Evolutionary conservation across 2,329 filamentous ascomycete genomes (phyloP), one percentile per base, ranked within the genome.

Genomic region (Colletotrichum tofieldiae): DNA sequence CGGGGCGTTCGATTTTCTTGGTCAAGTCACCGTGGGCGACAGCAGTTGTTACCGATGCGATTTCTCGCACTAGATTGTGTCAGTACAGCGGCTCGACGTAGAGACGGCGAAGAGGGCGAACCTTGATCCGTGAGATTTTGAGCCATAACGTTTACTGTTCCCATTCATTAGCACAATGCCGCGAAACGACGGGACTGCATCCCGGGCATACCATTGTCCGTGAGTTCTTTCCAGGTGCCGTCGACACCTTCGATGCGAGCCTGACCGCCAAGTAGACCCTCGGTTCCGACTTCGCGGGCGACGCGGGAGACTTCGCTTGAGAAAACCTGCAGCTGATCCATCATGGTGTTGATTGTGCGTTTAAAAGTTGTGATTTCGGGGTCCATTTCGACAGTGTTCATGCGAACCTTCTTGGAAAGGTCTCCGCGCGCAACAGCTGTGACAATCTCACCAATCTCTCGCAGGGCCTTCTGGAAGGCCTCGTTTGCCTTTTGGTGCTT

Each of bases 401-500:
- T 97, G 78, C 96, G 91, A 75, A 98, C 96, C 84, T 98, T 97
- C 87, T 98, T 98, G 82, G 95, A 98, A 73, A 98, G 87, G 80
- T 98, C 96, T 83, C 96, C 96, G 78, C 94, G 94, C 69, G 96
- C 96, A 76, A 98, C 96, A 74, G 96, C 95, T 29, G 96, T 98
- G 78, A 98, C 94, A 77, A 99, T 98, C 80, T 96, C 96, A 77
- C 96, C 96, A 76, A 99, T 98, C 82, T 99, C 96, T 75, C 95
- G 91, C 43, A 99, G 86, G 14, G 96, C 96, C 83, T 98, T 98
- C 81, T 98, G 95, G 89, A 98, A 99, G 77, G 96, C 97, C 83
- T 98, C 92, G 83, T 99, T 99, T 80, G 97, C 96, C 84, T 98
- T 96, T 81, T 98, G 95, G 80, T 98, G 95, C 84, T 98, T 98